Evolutionary conservation across 2,329 filamentous ascomycete genomes (phyloP), one percentile per base, ranked within the genome.

Genomic region (Colletotrichum tropicicola): DNA sequence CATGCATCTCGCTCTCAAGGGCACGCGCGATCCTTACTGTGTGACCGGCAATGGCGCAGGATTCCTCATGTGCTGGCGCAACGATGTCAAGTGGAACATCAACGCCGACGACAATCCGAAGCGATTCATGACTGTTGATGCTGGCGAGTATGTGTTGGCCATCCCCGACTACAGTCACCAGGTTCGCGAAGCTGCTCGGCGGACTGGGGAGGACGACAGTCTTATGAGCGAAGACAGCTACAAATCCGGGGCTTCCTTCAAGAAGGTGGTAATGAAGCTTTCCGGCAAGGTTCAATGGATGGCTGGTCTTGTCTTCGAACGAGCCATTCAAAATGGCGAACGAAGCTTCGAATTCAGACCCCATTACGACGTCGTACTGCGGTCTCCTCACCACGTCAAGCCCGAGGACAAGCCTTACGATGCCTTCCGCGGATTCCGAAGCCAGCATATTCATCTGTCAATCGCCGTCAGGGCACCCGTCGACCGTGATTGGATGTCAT

Each of bases 61-160:
- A 5, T 97, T 99, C 73, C 87, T 98, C 44, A 98, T 99, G 94
- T 98, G 97, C 76, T 99, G 95, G 95, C 91, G 96, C 55, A 97
- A 94, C 72, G 92, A 98, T 75, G 94, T 99, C 37, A 89, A 88
- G 66, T 97, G 93, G 89, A 91, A 91, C 65, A 89, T 99, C 54
- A 92, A 94, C 62, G 89, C 90, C 54, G 91, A 93, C 54, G 89
- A 97, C 70, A 92, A 99, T 71, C 94, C 96, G 0, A 92, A 92
- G 74, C 91, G 92, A 65, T 97, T 99, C 78, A 97, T 99, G 91
- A 94, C 91, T 1, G 94, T 99, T 4, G 93, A 97, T 68, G 98
- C 95, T 76, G 94, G 94, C 54, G 95, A 97, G 77, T 99, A 96
- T 73, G 92, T 99, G 12, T 87, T 98, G 57, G 96, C 97, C 3